Base-by-base conservation (phyloP, 306 rosid genomes). In the Acacia melanoxylon region DNA sequence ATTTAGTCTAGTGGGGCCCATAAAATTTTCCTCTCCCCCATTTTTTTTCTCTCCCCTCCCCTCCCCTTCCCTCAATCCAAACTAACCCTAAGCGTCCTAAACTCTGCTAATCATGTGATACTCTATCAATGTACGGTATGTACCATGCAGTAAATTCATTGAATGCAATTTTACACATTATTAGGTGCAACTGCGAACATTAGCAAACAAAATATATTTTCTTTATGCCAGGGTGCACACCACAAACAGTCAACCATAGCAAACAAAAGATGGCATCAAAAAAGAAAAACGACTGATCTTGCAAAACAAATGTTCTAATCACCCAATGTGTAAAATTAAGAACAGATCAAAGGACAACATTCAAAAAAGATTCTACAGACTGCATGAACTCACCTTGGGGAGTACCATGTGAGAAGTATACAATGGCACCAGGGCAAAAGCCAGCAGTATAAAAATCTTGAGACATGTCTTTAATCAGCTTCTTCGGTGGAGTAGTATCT, bases 401-500 rank as follows among this genome's bases (percentile, higher is more conserved):
- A 77, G 78, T 74, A 85, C 87, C 84, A 48, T 90, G 90, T 11
- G 97, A 80, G 70, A 96, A 96, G 82, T 96, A 93, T 59, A 96
- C 91, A 22, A 96, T 88, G 56, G 98, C 99, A 49, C 98, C 98
- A 4, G 99, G 99, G 78, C 89, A 85, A 87, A 93, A 96, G 40
- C 97, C 98, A 78, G 92, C 92, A 65, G 82, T 69, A 83, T 86
- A 90, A 51, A 93, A 96, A 81, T 96, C 98, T 74, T 84, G 97
- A 7, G 97, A 79, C 85, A 77, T 54, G 78, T 92, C 92, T 78
- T 88, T 90, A 76, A 96, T 86, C 75, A 71, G 85, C 90, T 85
- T 92, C 89, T 91, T 93, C 3, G 99, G 99, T 3, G 99, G 99
- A 24, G 97, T 88, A 24, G 98, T 91, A 87, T 91, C 99, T 96